phyloP scores from a whole-genome alignment of 352 stramenopile species.

The Aphanomyces euteiches region DNA sequence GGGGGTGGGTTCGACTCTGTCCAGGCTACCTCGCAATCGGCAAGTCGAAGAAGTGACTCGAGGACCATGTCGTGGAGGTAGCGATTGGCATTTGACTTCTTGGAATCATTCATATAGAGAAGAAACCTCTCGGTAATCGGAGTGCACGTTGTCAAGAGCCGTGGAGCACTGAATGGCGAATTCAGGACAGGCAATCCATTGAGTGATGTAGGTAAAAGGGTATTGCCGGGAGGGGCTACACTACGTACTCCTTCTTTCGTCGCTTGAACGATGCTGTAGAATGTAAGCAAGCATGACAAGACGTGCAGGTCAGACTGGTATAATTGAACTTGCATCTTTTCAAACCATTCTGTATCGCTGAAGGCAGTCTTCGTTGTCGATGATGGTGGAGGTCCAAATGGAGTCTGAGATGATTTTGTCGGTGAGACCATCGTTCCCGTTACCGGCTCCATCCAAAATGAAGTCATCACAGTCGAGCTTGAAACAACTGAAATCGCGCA shows the following conservation, averaged over 20 bases:
- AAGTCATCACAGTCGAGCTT: conserved; percentile 76
- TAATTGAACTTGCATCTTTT: conserved; percentile 10
- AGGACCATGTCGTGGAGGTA: conserved; percentile 87
- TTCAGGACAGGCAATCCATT: conserved; percentile 17
- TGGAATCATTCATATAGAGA: conserved; percentile 66
- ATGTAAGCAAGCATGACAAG: conserved; percentile 75
- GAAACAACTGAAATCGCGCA: conserved; percentile 71
- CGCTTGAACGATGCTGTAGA: conserved; percentile 53
- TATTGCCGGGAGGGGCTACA: neutral
- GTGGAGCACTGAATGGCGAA: conserved; percentile 82
- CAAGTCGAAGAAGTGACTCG: conserved; percentile 64
- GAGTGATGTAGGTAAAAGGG: neutral
- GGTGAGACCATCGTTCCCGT: neutral
- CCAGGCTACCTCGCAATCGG: conserved; percentile 83
- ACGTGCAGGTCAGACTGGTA: conserved; percentile 43
- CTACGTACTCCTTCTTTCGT: conserved; percentile 11
- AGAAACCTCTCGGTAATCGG: conserved; percentile 75
- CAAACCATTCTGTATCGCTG: conserved; percentile 12
- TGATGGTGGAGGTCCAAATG: conserved; percentile 15
- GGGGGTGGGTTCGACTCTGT: conserved; percentile 43
- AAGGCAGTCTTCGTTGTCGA: neutral
- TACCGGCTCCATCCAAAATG: conserved; percentile 86
- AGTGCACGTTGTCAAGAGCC: conserved; percentile 61
- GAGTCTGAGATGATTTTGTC: neutral
- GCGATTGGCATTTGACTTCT: conserved; percentile 46